Conservation (phyloP, 768 basidiomycete species). For the Inosperma sp. region DNA sequence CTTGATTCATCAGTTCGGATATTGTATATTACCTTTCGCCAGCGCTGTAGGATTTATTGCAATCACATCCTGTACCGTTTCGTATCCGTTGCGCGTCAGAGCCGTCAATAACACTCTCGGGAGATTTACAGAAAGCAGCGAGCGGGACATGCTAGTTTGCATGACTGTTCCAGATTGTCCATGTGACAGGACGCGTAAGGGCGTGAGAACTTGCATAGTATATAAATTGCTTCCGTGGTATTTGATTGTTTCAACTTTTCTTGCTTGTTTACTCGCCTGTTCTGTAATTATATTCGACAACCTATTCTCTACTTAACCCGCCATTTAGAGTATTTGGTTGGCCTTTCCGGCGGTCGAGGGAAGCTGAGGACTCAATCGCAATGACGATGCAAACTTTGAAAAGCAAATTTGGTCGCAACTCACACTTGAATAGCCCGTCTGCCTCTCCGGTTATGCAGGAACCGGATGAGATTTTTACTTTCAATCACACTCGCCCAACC, state of each 20-base stretch:
- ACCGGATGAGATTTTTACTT: not conserved
- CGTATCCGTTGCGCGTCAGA: conserved; percentile 52
- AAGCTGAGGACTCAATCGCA: not conserved
- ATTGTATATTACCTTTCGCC: conserved; percentile 40
- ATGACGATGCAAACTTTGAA: conserved; percentile 18
- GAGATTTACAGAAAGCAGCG: conserved; percentile 45
- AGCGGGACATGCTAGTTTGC: conserved; percentile 35
- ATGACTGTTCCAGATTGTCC: not conserved
- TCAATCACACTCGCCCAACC: conserved; percentile 7
- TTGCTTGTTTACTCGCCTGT: not conserved
- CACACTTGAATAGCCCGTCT: conserved; percentile 4
- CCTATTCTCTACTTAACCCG: no score
- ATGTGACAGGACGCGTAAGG: not conserved
- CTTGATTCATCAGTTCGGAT: not conserved
- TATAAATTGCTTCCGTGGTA: not conserved
- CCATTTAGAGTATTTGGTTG: no score
- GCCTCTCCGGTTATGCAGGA: not conserved
- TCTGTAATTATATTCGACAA: no score
- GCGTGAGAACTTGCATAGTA: not conserved
- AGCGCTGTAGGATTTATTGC: conserved; percentile 41
- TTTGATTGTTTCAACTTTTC: not conserved
- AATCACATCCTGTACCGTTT: conserved; percentile 50
- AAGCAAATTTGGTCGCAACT: conserved; percentile 16
- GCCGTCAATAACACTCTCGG: conserved; percentile 42
- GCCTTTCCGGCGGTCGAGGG: not conserved